Base-by-base conservation (phyloP, 2,329 filamentous ascomycete genomes). In the Chaetomiaceae sp. region DNA sequence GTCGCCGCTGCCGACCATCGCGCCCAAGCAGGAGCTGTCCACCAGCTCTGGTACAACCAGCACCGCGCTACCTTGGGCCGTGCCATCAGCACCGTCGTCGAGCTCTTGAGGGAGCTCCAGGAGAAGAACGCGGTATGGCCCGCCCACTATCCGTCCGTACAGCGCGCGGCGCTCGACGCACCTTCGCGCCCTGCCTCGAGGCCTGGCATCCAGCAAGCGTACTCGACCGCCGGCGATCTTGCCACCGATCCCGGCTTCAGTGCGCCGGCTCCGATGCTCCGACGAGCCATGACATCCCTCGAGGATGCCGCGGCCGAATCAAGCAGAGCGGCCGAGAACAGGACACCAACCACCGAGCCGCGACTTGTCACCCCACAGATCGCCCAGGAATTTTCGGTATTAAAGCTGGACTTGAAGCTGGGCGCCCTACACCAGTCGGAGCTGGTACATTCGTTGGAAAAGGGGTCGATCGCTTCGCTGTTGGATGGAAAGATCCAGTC, bases 361-460 rank as follows among this genome's bases (percentile, higher is more conserved):
- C 79, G 93, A 57, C 76, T 99, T 20, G 85, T 97, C 55, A 89
- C 89, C 2, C 89, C 90, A 25, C 89, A 97, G 68, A 90, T 97
- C 56, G 89, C 91, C 3, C 89, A 96, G 58, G 91, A 99, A 63
- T 96, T 97, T 62, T 97, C 92, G 0, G 85, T 99, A 27, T 71
- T 99, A 58, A 99, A 97, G 71, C 75, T 99, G 55, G 93, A 99
- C 66, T 72, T 99, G 51, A 96, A 96, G 70, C 78, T 99, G 49
- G 91, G 92, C 27, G 77, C 87, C 5, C 68, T 96, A 44, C 87
- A 90, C 54, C 93, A 97, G 64, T 80, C 88, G 0, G 91, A 97
- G 63, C 75, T 97, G 16, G 91, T 97, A 8, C 92, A 97, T 68
- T 97, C 93, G 1, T 70, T 99, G 44, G 92, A 97, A 62, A 97